Percentiles rank a stretch among this genome's conserved stretches.
These are phyloP conservation scores for Iberis pinnata DNA, from an alignment of 345 rosid species.

Conservation along the genomic window DNA sequence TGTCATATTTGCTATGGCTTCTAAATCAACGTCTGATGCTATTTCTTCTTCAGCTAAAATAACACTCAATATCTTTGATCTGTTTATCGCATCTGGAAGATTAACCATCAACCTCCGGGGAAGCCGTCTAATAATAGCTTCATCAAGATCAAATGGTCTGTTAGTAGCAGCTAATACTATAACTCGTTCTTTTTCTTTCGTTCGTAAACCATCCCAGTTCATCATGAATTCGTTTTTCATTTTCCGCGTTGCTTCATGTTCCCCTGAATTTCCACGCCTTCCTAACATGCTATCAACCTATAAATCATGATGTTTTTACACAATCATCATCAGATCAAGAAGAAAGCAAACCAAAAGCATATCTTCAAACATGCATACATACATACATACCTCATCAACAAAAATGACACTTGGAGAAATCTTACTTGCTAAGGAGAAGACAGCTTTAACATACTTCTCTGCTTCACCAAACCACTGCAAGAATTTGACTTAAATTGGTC, in stretches of 20 bases:
- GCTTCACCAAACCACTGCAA: conserved; percentile 99
- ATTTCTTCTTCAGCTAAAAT: conserved; percentile 87
- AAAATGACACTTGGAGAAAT: conserved; percentile 96
- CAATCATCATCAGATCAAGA: too few relatives aligned
- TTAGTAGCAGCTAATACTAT: conserved; percentile 93
- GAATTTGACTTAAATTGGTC: too few relatives aligned
- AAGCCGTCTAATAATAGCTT: conserved; percentile 94
- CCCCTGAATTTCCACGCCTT: conserved; percentile 95
- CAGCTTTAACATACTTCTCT: conserved; percentile 96
- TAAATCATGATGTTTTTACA: too few relatives aligned
- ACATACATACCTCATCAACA: conserved; percentile 80
- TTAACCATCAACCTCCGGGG: conserved; percentile 96
- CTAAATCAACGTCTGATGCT: conserved; percentile 55
- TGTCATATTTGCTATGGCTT: conserved; percentile 80
- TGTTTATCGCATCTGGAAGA: conserved; percentile 74
- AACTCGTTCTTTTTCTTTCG: conserved; percentile 92
- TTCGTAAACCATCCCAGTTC: conserved; percentile 93
- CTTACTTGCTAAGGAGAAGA: conserved; percentile 96
- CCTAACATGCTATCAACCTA: conserved; percentile 99
- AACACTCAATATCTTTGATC: conserved; percentile 72
- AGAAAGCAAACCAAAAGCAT: too few relatives aligned
- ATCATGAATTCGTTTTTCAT: conserved; percentile 99
- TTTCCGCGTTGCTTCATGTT: conserved; percentile 97
- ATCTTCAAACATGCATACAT: too few relatives aligned
- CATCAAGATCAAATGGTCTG: conserved; percentile 95